Evolutionary conservation across 1,284 basidiomycete genomes (phyloP), one percentile per base, ranked within the genome.

Genomic region (Takashimella koratensis): DNA sequence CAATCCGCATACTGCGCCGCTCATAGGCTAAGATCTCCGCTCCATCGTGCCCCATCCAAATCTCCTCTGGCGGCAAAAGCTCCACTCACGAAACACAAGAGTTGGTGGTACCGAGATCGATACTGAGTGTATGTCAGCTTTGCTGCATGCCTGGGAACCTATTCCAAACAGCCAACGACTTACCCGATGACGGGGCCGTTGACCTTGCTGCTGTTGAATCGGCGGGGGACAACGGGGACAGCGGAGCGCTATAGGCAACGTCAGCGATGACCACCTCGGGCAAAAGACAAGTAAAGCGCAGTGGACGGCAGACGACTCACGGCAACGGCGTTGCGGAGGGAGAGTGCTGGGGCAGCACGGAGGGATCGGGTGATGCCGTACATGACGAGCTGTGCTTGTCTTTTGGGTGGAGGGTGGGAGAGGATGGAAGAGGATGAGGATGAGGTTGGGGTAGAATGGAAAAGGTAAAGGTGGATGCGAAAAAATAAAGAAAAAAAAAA

Each of bases 11-110:
- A n/a, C n/a, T n/a, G n/a, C n/a, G n/a, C n/a, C n/a, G n/a, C n/a
- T n/a, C n/a, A n/a, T n/a, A n/a, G n/a, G n/a, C n/a, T n/a, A n/a
- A n/a, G n/a, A n/a, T n/a, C n/a, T n/a, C n/a, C n/a, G n/a, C n/a
- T n/a, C n/a, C n/a, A n/a, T n/a, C n/a, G n/a, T n/a, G n/a, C n/a
- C n/a, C n/a, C n/a, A n/a, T n/a, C 30, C 30, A 36, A 8, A 16
- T 36, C 16, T 36, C 16, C 30, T 16, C 8, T 36, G 30, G 30
- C 16, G 30, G 30, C 30, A 36, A 36, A 36, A 36, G 30, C 13
- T 11, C 39, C 11, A 58, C 67, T 67, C 56, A 69, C 67, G 90
- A 87, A 59, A 94, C 90, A 79, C 92, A 95, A 57, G 90, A 95
- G 81, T 94, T 93, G 58, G 73, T 77, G 26, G 77, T 77, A 49